Base-by-base conservation (phyloP, 2,329 filamentous ascomycete genomes). In the Fusarium citri region DNA sequence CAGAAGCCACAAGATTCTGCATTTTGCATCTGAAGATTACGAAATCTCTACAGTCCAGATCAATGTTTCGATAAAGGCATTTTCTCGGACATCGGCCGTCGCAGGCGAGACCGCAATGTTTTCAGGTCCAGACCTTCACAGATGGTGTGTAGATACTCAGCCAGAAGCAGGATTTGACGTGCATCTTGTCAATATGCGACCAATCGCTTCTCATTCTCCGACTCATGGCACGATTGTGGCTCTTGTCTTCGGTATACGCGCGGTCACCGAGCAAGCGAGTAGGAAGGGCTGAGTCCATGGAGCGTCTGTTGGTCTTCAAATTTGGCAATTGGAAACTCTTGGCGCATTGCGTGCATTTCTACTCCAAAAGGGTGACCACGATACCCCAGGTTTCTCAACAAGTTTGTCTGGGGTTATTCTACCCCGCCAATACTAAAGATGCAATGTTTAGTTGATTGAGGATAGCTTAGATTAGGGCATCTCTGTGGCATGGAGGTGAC, bases 111-210 rank as follows among this genome's bases (percentile, higher is more conserved):
- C 18, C n/a, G 6, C 9, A 5, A 14, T 8, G 11, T 7, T 9
- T 6, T 3, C 18, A 41, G 11, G 31, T 20, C 23, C 10, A 42
- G 49, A 42, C 37, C 49, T 7, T 37, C 3, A 5, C 9, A 26
- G 31, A 54, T 61, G 67, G 55, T 54, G 64, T 61, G 53, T 46
- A 57, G 64, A 48, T 15, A 15, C 43, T 12, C 41, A 43, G 15
- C 18, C 26, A 8, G 47, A 34, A 23, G 23, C 9, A 43, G 37
- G 30, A 31, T 55, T 30, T 16, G 42, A 42, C 20, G 25, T 43
- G 8, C 18, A 22, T 31, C 6, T 6, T 43, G 14, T 28, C 16
- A 8, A 16, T 34, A 6, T 2, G 15, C 6, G 12, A 20, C 16
- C 20, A 11, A 26, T 23, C 25, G 34, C 28, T 42, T 28, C 43